phyloP scores from a whole-genome alignment of 1,284 basidiomycete species.

The Ceratobasidium sp. region DNA sequence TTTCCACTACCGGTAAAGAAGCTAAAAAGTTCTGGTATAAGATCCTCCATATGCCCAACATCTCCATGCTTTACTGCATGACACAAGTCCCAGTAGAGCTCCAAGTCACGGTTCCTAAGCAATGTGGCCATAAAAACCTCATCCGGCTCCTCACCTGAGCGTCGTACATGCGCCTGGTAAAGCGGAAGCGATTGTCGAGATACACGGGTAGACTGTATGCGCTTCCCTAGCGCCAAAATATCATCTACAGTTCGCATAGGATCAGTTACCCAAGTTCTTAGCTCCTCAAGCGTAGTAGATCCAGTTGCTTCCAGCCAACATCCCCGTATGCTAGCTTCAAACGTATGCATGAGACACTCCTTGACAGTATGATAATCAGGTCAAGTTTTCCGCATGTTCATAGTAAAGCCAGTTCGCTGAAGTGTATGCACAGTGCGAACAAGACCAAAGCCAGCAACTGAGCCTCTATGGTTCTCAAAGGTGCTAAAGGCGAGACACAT shows the following conservation, averaged over 20 bases:
- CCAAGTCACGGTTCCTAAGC: neutral
- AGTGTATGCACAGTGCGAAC: neutral
- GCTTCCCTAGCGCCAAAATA: neutral
- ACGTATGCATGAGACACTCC: conserved; percentile 17
- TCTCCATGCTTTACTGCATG: conserved; percentile 1
- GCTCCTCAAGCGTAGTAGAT: neutral
- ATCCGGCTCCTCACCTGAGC: neutral
- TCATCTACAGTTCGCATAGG: neutral
- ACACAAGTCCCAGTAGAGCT: neutral
- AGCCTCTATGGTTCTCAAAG: conserved; percentile 5
- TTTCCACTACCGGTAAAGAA: conserved; percentile 1
- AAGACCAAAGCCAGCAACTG: neutral
- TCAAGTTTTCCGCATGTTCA: neutral
- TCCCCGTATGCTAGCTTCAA: neutral
- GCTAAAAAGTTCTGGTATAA: neutral
- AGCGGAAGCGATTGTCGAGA: neutral
- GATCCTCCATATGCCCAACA: conserved; percentile 20
- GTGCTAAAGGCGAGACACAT: neutral
- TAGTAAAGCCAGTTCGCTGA: neutral
- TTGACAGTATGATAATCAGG: conserved; percentile 10
- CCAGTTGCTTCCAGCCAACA: neutral
- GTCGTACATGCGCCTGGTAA: neutral
- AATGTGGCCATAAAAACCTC: neutral
- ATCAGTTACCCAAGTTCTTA: neutral
- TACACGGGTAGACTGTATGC: neutral